Conservation (phyloP, 306 rosid genomes). For the peach (Prunus persica) region DNA sequence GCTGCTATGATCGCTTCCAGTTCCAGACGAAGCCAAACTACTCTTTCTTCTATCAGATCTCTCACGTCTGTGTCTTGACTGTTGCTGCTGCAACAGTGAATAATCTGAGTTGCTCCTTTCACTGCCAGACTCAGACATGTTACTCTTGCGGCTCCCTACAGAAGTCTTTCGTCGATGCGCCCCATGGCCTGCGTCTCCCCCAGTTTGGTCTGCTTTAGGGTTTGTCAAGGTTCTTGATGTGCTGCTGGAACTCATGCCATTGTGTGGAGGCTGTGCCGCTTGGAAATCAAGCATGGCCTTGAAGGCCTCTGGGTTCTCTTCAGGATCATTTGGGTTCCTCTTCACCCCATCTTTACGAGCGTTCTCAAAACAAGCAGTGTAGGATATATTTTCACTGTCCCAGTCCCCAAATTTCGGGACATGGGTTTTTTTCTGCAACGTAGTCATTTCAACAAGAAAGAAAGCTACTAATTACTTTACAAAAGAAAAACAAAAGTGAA, state of each 20-base stretch:
- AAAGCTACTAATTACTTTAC: neutral
- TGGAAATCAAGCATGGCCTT: neutral
- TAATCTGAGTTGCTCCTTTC: constrained; percentile 26
- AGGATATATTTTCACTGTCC: constrained; percentile 36
- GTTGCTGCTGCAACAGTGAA: constrained; percentile 6
- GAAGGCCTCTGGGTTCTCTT: constrained; percentile 43
- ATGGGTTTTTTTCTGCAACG: constrained; percentile 23
- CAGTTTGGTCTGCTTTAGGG: neutral
- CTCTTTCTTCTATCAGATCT: constrained; percentile 11
- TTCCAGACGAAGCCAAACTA: neutral
- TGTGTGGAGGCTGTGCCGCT: neutral
- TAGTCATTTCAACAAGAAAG: neutral
- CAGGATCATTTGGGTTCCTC: constrained; percentile 50
- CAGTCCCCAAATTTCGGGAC: constrained; percentile 53
- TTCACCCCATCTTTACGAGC: constrained; percentile 30
- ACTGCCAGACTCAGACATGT: constrained; percentile 12
- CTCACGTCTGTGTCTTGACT: neutral
- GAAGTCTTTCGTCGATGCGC: neutral
- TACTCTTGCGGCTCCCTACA: constrained; percentile 1
- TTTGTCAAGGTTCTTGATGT: neutral
- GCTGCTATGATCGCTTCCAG: constrained; percentile 1
- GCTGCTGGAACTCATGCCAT: neutral
- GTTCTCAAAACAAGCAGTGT: constrained; percentile 42
- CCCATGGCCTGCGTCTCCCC: neutral
- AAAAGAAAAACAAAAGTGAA: too few species aligned